Evolutionary conservation across 768 basidiomycete genomes (phyloP), one percentile per base, ranked within the genome.

Genomic region (Mycena alexandri): DNA sequence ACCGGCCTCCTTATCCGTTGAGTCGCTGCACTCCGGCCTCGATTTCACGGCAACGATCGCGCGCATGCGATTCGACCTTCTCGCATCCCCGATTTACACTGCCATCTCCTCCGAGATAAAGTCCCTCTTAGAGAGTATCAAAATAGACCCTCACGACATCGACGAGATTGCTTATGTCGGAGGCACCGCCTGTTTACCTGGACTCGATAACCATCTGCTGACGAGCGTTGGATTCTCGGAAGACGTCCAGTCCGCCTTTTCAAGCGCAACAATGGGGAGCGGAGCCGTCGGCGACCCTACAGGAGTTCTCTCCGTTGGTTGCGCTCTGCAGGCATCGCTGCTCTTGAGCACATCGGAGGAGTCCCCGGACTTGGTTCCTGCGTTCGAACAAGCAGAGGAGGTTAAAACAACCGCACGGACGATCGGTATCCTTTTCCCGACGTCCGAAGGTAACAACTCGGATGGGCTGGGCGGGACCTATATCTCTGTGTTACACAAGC

Each of bases 11-110:
- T 94, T 95, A 79, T 92, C 93, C 17, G 93, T 99, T 70, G 96
- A 98, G 79, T 94, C 93, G 0, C 86, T 99, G 72, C 97, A 96
- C 78, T 96, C 97, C 64, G 97, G 96, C 1, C 76, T 93, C 42
- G 97, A 99, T 79, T 95, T 91, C 75, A 95, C 93, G 5, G 91
- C 89, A 10, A 84, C 87, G 12, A 85, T 90, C 75, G 70, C 70
- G n/a, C 83, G 86, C 17, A 81, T 88, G 81, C 82, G 88, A 19
- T 89, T 89, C 76, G 90, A 91, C 69, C 84, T 91, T 77, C 82
- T 90, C 72, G 86, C 86, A 2, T 80, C 87, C 19, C 71, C 87
- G 11, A 80, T 93, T 24, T 94, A 94, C 76, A 79, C 81, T 58
- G 77, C 83, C 64, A 86, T 93, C 54, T 82, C 84, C 16, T 72